Evolutionary conservation across 202 grass and related monocot genomes (phyloP).

Genomic region (Tripidium arundinaceum): DNA sequence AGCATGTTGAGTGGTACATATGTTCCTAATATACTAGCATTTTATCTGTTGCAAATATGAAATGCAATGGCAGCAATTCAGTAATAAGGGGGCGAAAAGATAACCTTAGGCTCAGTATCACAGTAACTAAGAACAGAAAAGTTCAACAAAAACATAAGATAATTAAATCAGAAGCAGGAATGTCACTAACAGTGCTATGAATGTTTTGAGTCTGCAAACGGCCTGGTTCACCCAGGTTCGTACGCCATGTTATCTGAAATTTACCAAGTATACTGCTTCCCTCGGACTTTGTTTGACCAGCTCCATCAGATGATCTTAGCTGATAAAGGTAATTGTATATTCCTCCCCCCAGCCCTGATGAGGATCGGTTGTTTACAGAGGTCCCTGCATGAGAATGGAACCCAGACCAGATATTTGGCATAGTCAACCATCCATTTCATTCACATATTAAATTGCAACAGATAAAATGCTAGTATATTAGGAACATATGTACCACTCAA

Average conservation of each 20-base stretch:
- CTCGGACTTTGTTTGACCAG: slow-evolving; percentile 60
- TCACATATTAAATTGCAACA: not conserved
- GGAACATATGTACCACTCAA: not conserved
- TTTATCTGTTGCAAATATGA: not conserved
- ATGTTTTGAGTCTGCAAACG: slow-evolving; percentile 97
- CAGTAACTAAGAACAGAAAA: slow-evolving; percentile 2
- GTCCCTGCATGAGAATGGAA: slow-evolving; percentile 46
- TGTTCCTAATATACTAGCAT: not conserved
- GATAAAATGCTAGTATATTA: not conserved
- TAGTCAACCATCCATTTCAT: slow-evolving; percentile 17
- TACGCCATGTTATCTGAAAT: slow-evolving; percentile 99
- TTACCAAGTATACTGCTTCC: slow-evolving; percentile 85
- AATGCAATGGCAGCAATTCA: not conserved
- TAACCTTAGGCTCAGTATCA: not conserved
- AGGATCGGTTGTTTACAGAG: slow-evolving; percentile 71
- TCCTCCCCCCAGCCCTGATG: slow-evolving; percentile 88
- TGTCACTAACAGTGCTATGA: slow-evolving; percentile 75
- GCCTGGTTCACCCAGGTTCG: slow-evolving; percentile 96
- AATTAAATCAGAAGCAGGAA: slow-evolving; percentile 17
- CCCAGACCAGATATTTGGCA: slow-evolving; percentile 8
- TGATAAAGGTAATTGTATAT: slow-evolving; percentile 98
- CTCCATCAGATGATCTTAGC: slow-evolving; percentile 54
- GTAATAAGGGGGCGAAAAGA: not conserved
- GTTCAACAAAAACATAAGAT: not conserved
- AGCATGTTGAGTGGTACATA: slow-evolving; percentile 2